Evolutionary conservation across 2,329 filamentous ascomycete species (phyloP), one percentile per base, ranked within the genome.

Genomic region (Diaporthe batatas): DNA sequence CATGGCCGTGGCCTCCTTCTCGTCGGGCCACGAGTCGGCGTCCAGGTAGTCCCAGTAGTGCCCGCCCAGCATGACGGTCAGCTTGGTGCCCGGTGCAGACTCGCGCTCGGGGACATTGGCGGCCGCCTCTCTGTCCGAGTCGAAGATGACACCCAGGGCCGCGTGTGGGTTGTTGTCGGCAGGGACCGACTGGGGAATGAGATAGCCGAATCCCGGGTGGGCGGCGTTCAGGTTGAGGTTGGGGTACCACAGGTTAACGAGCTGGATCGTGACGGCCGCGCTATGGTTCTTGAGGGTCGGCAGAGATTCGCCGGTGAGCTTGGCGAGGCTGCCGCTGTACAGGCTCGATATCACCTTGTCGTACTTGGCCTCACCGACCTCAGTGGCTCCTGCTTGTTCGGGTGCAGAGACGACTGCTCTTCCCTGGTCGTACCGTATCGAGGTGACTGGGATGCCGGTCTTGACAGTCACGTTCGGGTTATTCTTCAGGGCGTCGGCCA

Each of bases 51-150:
- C 88, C 94, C 94, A 98, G 89, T 94, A 94, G 83, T 98, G 95
- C 1, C 96, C 96, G 73, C 96, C 96, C 72, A 99, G 86, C 91
- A 99, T 97, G 77, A 98, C 93, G 21, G 96, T 98, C 69, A 98
- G 83, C 81, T 97, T 98, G 18, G 94, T 97, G 32, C 94, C 94
- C 0, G 81, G 79, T 47, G 42, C 68, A 18, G 32, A 34, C 32
- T 23, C 71, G 44, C 78, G 39, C 58, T 72, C 49, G n/a, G 72
- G 70, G 59, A 51, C 32, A 69, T 78, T 77, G 67, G 81, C 73
- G 23, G 68, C 73, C 16, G 72, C 72, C 34, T 82, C 79, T 23
- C 89, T 88, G 75, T 94, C 91, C 2, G 91, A 94, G 82, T 98
- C 95, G 82, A 98, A 98, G 74, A 98, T 93, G 68, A 98, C 95